Evolutionary conservation across 352 stramenopile species (phyloP), one percentile per base, ranked within the genome.

Genomic region (Phytophthora macrochlamydospora): DNA sequence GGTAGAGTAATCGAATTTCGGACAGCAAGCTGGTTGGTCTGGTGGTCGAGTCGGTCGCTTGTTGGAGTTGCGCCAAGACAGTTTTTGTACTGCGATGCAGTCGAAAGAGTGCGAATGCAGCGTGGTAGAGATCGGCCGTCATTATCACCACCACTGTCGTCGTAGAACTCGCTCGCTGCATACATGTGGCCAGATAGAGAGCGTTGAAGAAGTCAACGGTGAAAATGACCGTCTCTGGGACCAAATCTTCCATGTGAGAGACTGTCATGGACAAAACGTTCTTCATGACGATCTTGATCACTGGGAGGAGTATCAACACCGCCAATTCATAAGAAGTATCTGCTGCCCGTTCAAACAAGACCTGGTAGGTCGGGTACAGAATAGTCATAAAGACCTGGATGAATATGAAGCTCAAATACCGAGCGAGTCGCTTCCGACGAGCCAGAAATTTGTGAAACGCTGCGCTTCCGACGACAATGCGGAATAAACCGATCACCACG

Each of bases 241-340:
- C 45, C 30, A 62, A 45, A 13, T 66, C 66, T 33, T 69, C 66
- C 31, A 69, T 54, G 51, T 69, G 55, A 40, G 9, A 40, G 9
- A 40, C 35, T 11, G 35, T 11, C 2, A 28, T 30, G 0, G 42
- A 56, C 24, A 37, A 61, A 11, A 62, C 7, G 28, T 73, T 62
- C 33, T 62, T 66, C 12, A 83, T 56, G 11, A 50, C 7, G 7
- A 70, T 32, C 30, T 79, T 77, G 1, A 83, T 56, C 0, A 78
- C 18, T 24, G 18, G 18, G 18, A 24, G 18, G 18, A 24, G 18
- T 24, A 24, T 24, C 18, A 24, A 24, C 18, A 24, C 18, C 0
- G 18, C 18, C 18, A 7, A 65, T 54, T 12, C 79, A 48, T 0
- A 73, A 28, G 52, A 48, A 6, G 29, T 35, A 31, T 55, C 30